These are phyloP conservation scores for Zelopaecilomyces penicillatus DNA, from an alignment of 2,329 filamentous ascomycete species.

Conservation along the genomic window DNA sequence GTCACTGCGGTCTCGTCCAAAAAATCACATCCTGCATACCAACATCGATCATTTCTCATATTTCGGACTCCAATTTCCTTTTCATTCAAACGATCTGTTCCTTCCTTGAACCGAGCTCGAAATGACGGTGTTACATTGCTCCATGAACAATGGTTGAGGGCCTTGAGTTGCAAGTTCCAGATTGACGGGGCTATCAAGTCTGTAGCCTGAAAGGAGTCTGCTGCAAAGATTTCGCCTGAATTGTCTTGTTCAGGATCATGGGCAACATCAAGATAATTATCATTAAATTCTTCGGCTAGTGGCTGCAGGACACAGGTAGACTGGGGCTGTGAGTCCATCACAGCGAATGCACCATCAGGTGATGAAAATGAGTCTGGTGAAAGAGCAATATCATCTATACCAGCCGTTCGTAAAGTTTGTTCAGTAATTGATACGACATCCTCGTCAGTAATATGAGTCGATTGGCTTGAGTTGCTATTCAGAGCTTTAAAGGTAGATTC, in stretches of 20 bases:
- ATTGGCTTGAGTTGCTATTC: constrained; percentile 16
- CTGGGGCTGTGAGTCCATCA: too few species aligned
- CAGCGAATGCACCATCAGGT: too few species aligned
- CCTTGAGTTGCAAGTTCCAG: too few species aligned
- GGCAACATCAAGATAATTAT: too few species aligned
- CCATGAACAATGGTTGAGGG: too few species aligned
- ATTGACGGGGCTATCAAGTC: too few species aligned
- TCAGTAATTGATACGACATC: constrained; percentile 15
- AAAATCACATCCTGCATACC: constrained; percentile 11
- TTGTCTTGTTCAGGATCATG: too few species aligned
- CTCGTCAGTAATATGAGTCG: constrained; percentile 18
- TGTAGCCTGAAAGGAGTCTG: too few species aligned
- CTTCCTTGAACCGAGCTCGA: constrained; percentile 9
- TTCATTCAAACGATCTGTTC: constrained; percentile 13
- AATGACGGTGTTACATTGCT: too few species aligned
- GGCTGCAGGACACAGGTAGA: too few species aligned
- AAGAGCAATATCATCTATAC: constrained; percentile 13
- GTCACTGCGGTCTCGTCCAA: constrained; percentile 25
- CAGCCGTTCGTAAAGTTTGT: constrained; percentile 14
- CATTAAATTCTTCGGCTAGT: too few species aligned
- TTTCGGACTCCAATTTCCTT: constrained; percentile 13
- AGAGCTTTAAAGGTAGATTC: constrained; percentile 30
- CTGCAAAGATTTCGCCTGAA: too few species aligned
- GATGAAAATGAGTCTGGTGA: constrained; percentile 6
- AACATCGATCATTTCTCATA: constrained; percentile 4